Evolutionary conservation across 768 basidiomycete species (phyloP).

Genomic region (Naganishia randhawae): DNA sequence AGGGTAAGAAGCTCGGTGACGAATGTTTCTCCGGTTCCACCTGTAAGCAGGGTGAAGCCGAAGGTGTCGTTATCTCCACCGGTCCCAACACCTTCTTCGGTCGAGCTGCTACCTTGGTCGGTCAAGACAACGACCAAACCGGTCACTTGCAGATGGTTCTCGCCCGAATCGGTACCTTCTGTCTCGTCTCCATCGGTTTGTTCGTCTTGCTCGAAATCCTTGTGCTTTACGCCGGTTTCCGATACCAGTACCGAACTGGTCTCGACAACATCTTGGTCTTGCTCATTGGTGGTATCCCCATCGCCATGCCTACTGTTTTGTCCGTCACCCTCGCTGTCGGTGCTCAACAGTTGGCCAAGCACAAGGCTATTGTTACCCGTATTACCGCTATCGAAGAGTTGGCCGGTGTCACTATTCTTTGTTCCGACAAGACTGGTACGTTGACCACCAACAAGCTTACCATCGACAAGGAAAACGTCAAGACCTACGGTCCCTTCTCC

Average conservation of each 20-base stretch:
- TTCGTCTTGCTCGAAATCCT: conserved; percentile 93
- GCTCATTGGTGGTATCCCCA: conserved; percentile 99
- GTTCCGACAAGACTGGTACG: conserved; percentile 98
- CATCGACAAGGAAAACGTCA: conserved; percentile 86
- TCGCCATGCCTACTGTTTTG: conserved; percentile 98
- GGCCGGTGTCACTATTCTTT: conserved; percentile 95
- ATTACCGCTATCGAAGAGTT: conserved; percentile 99
- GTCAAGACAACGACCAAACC: conserved; percentile 93
- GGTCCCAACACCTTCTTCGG: conserved; percentile 96
- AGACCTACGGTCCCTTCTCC: conserved; percentile 82
- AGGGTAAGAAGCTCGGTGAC: conserved; percentile 85
- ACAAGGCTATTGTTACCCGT: conserved; percentile 99
- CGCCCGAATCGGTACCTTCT: conserved; percentile 96
- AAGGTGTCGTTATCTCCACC: conserved; percentile 97
- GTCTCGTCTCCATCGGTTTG: conserved; percentile 88
- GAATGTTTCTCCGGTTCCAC: conserved; percentile 99
- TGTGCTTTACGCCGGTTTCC: conserved; percentile 87
- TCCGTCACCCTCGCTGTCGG: conserved; percentile 98
- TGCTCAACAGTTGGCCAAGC: conserved; percentile 96
- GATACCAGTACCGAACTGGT: conserved; percentile 84
- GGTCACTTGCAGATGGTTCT: conserved; percentile 99
- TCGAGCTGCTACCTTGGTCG: conserved; percentile 94
- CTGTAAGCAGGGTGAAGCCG: conserved; percentile 98
- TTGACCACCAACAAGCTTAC: conserved; percentile 99
- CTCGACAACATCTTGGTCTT: conserved; percentile 97